A percentile compares a stretch with the other conserved stretches of the same genome.
These are phyloP conservation scores for Aspergillus conjunctus DNA, from an alignment of 495 filamentous ascomycete species.

Conservation along the genomic window DNA sequence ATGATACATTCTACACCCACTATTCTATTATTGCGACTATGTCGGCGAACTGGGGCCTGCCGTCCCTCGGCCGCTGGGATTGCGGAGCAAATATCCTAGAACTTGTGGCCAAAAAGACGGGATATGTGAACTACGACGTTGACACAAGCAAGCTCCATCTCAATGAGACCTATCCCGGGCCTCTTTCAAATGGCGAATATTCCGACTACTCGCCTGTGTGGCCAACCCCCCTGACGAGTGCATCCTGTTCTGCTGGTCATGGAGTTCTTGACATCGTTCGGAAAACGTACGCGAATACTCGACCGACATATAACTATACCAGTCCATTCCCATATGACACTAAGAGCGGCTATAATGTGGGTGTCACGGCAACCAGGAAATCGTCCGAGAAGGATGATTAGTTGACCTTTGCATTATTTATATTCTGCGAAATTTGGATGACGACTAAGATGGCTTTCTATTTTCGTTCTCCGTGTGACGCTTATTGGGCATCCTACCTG, in stretches of 20 bases:
- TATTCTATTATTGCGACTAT: slow-evolving; percentile 68
- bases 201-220: slow-evolving; percentile 40
- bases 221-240: slow-evolving; percentile 45
- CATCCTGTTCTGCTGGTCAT: slow-evolving; percentile 48
- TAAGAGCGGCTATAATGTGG: slow-evolving; percentile 35
- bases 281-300: slow-evolving; percentile 36
- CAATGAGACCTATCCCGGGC: slow-evolving; percentile 53
- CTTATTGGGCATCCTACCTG: no score
- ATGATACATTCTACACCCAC: slow-evolving; percentile 71
- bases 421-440: no score
- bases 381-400: slow-evolving; percentile 1
- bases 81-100: slow-evolving; percentile 70
- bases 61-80: slow-evolving; percentile 70
- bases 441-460: no score
- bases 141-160: slow-evolving; percentile 44
- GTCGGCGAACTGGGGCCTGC: slow-evolving; percentile 68
- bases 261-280: slow-evolving; percentile 48
- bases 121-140: slow-evolving; percentile 56
- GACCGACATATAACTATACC: slow-evolving; percentile 47
- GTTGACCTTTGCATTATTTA: no score
- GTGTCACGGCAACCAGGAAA: slow-evolving; percentile 36
- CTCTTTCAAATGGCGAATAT: slow-evolving; percentile 39
- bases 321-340: slow-evolving; percentile 46
- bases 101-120: slow-evolving; percentile 59
- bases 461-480: no score